phyloP scores from a whole-genome alignment of 2,329 filamentous ascomycete genomes.

The Gyromitra esculenta region DNA sequence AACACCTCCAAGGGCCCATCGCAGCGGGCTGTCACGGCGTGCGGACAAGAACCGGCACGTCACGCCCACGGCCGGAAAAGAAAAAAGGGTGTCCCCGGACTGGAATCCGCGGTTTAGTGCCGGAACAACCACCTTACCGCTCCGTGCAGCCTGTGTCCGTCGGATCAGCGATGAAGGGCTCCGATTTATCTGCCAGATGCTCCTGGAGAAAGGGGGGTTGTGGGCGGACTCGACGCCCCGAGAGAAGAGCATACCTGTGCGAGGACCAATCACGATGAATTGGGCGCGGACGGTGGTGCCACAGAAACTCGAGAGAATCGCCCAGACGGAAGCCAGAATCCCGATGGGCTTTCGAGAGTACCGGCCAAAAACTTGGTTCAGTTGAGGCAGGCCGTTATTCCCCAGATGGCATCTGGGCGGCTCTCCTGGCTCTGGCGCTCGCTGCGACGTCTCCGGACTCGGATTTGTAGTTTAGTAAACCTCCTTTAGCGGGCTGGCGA shows the following conservation, averaged over 20 bases:
- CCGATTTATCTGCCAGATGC: too few species aligned
- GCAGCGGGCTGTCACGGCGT: not conserved
- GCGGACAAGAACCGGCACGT: conserved; percentile 1
- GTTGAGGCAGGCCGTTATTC: not conserved
- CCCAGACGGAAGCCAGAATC: not conserved
- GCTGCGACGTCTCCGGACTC: not conserved
- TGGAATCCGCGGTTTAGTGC: not conserved
- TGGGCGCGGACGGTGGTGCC: not conserved
- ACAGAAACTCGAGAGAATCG: not conserved
- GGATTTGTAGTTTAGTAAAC: conserved; percentile 27
- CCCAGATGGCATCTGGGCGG: not conserved
- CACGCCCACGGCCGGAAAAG: conserved; percentile 1
- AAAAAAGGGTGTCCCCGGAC: not conserved
- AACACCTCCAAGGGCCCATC: not conserved
- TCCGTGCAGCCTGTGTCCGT: not conserved
- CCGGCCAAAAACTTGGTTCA: not conserved
- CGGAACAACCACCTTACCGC: not conserved
- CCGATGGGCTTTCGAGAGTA: not conserved
- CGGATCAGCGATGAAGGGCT: not conserved
- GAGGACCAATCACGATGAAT: not conserved
- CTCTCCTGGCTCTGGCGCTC: not conserved
- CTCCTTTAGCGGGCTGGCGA: not conserved
- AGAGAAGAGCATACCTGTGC: too few species aligned
- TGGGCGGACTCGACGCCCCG: too few species aligned
- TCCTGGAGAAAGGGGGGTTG: too few species aligned